These are phyloP conservation scores for Globisporangium ultimum DNA, from an alignment of 352 stramenopile genomes.

Conservation along the genomic window DNA sequence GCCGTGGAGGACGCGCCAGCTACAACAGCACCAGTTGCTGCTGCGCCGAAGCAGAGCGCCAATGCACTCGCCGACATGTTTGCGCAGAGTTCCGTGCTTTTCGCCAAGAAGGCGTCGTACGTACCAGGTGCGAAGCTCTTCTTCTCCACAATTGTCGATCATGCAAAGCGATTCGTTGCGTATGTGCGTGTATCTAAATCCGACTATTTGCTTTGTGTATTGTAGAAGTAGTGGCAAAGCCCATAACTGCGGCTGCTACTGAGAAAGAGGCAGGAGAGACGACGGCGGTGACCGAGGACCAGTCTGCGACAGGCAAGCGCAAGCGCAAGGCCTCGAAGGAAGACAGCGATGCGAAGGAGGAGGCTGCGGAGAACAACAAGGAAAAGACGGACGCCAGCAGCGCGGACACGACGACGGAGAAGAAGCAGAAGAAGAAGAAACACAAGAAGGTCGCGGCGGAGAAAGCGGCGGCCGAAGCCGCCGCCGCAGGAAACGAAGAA, in stretches of 20 bases:
- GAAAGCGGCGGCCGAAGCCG: conserved; percentile 4
- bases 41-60: conserved; percentile 18
- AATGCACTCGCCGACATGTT: conserved; percentile 50
- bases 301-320: conserved; percentile 9
- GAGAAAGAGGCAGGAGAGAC: conserved; percentile 6
- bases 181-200: background rate
- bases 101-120: conserved; percentile 66
- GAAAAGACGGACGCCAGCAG: background rate
- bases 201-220: background rate
- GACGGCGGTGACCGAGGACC: conserved; percentile 9
- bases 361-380: conserved; percentile 17
- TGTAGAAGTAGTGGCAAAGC: background rate
- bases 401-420: conserved; percentile 13
- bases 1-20: background rate
- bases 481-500: background rate
- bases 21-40: conserved; percentile 16
- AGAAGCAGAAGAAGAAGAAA: conserved; percentile 42
- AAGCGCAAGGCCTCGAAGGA: conserved; percentile 7
- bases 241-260: background rate
- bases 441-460: conserved; percentile 21
- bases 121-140: conserved; percentile 8
- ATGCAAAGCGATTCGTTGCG: background rate
- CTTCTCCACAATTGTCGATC: background rate
- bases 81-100: conserved; percentile 53
- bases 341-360: conserved; percentile 16